Percentiles rank a stretch among this genome's conserved stretches.
These are phyloP conservation scores for Aureobasidium lini DNA, from an alignment of 2,329 filamentous ascomycete species.

Conservation along the genomic window DNA sequence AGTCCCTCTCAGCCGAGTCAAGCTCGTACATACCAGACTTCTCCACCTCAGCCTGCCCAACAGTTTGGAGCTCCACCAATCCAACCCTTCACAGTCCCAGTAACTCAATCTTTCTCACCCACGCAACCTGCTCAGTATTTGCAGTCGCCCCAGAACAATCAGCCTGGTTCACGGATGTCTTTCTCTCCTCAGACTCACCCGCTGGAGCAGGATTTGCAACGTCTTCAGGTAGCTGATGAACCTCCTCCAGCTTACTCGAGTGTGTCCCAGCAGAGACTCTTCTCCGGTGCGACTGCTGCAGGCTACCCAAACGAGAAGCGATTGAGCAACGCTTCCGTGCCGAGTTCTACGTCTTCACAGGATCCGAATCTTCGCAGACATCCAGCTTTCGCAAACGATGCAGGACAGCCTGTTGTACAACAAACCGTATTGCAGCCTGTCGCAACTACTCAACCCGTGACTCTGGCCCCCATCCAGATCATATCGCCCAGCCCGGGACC, in stretches of 20 bases:
- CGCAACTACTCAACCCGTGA: constrained; percentile 39
- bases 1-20: constrained; percentile 40
- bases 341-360: constrained; percentile 10
- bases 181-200: constrained; percentile 32
- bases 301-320: constrained; percentile 71
- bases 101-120: background rate
- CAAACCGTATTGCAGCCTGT: constrained; percentile 46
- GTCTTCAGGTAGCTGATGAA: constrained; percentile 70
- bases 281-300: constrained; percentile 40
- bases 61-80: background rate
- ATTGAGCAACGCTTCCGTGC: constrained; percentile 35
- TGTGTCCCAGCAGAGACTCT: constrained; percentile 39
- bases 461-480: constrained; percentile 35
- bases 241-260: constrained; percentile 95
- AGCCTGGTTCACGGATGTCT: constrained; percentile 1
- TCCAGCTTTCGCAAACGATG: constrained; percentile 84
- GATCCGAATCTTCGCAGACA: constrained; percentile 47
- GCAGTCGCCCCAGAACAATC: constrained; percentile 8
- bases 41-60: background rate
- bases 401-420: constrained; percentile 34
- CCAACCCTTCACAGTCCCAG: constrained; percentile 35
- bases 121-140: constrained; percentile 1
- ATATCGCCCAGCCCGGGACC: constrained; percentile 29
- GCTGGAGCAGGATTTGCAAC: constrained; percentile 79
- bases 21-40: constrained; percentile 15